phyloP scores from a whole-genome alignment of 169 alveolate species.

The Perkinsus chesapeaki region DNA sequence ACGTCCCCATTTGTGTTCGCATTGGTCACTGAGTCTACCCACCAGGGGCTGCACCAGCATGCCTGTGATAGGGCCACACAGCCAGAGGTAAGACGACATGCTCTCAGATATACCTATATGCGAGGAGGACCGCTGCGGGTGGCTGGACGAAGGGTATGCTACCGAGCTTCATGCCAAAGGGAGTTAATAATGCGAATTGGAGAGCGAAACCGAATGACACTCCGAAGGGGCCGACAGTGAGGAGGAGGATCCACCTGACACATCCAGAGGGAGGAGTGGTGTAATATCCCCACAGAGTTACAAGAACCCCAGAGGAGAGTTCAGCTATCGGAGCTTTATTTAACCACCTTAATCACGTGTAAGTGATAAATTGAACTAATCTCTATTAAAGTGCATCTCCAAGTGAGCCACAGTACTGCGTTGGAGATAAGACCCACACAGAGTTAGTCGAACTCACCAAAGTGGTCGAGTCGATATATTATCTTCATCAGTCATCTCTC shows the following conservation, averaged over 20 bases:
- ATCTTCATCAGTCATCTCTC: not conserved
- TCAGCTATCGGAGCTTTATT: too few species aligned
- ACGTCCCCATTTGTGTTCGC: not conserved
- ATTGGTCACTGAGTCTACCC: not conserved
- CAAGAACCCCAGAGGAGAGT: too few species aligned
- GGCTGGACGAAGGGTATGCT: not conserved
- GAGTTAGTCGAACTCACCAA: too few species aligned
- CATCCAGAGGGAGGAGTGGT: not conserved
- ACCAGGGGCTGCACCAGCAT: not conserved
- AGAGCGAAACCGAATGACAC: not conserved
- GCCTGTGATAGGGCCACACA: not conserved
- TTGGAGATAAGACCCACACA: too few species aligned
- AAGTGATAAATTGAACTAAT: too few species aligned
- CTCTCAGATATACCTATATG: not conserved
- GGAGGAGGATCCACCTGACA: not conserved
- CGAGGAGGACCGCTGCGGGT: not conserved
- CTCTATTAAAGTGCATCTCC: too few species aligned
- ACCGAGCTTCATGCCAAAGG: not conserved
- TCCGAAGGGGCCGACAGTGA: not conserved
- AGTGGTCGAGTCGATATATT: not conserved
- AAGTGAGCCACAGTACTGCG: too few species aligned
- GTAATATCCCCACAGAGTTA: not conserved
- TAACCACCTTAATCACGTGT: too few species aligned
- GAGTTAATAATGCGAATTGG: not conserved
- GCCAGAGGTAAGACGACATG: not conserved